Evolutionary conservation across 176 grass and related monocot species (phyloP), one percentile per base, ranked within the genome.

Genomic region (Oryza longistaminata): DNA sequence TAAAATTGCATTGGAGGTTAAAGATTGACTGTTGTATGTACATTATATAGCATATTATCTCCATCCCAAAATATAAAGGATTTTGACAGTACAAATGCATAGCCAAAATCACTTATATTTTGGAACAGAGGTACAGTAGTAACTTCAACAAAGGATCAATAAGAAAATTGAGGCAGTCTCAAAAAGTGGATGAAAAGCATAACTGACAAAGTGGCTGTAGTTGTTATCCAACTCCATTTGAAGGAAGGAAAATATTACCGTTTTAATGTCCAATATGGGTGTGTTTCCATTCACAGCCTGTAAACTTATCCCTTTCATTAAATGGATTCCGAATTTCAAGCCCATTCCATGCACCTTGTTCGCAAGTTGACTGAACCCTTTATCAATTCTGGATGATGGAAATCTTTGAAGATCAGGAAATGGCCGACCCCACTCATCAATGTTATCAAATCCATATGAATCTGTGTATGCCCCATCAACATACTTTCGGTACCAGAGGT

Each of bases 261-360:
- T 93, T 33, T 73, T 66, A 70, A 92, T 79, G 73, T 97, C 91
- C 76, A 97, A 92, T 71, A 97, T 90, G 3, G 87, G 89, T 3
- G 87, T 89, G 68, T 64, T 88, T 24, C 73, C 77, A 74, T 94
- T 75, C 26, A 97, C 75, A 64, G 92, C 92, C 35, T 97, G 77
- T 6, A 45, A 86, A 52, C 88, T 97, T 75, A 97, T 97, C 70
- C 95, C 95, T 87, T 94, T 90, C 95, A 97, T 97, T 42, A 97
- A 75, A 87, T 95, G 95, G 81, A 97, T 93, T 50, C 95, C 95
- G 7, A 97, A 97, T 83, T 95, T 95, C 79, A 97, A 91, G 61
- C 90, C 91, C 90, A 97, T 91, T 72, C 53, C 43, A 84, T 97
- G 95, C 88, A 97, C 82, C 79, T 85, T 95, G 34, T 52, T 80